Conservation (phyloP, 2,329 filamentous ascomycete genomes). For the Pseudogymnoascus sp. region DNA sequence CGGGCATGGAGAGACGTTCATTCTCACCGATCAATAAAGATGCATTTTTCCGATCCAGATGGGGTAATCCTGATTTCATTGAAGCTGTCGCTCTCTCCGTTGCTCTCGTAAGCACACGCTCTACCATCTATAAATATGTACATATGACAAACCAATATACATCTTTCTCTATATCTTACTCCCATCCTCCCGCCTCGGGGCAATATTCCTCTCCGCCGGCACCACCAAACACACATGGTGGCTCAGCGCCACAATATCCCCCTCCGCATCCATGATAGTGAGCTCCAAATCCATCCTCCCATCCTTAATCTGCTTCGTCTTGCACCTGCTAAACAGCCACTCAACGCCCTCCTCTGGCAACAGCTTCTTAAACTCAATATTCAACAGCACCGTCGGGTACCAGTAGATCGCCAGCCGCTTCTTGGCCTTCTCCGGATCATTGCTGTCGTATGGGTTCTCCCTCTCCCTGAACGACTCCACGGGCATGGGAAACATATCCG, state of each 20-base stretch:
- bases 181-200: constrained; percentile 14
- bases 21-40: no score
- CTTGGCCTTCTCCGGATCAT: constrained; percentile 17
- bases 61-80: no score
- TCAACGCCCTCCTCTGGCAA: constrained; percentile 60
- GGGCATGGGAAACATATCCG: constrained; percentile 61
- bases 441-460: constrained; percentile 19
- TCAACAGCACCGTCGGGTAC: constrained; percentile 55
- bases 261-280: constrained; percentile 52
- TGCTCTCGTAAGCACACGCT: not conserved
- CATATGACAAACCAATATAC: not conserved
- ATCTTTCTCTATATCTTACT: constrained; percentile 14
- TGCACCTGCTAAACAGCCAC: constrained; percentile 60
- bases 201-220: constrained; percentile 51
- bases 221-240: constrained; percentile 60
- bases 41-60: no score
- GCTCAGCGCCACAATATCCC: constrained; percentile 58
- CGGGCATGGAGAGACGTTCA: no score
- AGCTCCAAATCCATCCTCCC: constrained; percentile 70
- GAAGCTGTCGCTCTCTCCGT: no score
- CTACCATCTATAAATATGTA: constrained; percentile 2
- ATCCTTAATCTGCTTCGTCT: constrained; percentile 58
- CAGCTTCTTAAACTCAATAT: constrained; percentile 67
- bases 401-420: constrained; percentile 27
- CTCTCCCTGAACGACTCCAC: constrained; percentile 41